These are phyloP conservation scores for Picochlorum sp. DNA, from an alignment of 139 green algal species.

Conservation along the genomic window DNA sequence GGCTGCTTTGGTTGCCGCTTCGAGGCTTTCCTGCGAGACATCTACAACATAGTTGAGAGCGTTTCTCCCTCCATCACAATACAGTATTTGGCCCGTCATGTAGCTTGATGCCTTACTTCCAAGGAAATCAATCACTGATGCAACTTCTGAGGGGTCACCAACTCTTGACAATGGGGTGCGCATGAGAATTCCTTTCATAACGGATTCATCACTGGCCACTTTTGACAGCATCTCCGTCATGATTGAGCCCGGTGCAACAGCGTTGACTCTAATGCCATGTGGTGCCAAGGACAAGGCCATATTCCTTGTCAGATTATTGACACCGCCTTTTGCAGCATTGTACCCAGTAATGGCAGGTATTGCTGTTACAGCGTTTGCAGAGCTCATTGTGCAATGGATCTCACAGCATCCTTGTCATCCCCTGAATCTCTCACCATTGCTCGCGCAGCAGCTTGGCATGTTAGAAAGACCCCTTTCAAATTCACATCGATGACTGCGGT, in stretches of 20 bases:
- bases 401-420: not conserved
- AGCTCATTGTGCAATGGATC: conserved; percentile 68
- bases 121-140: conserved; percentile 58
- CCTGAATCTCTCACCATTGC: conserved; percentile 56
- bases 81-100: conserved; percentile 70
- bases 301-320: conserved; percentile 73
- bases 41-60: conserved; percentile 72
- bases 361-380: conserved; percentile 70
- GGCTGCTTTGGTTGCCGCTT: not conserved
- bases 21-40: conserved; percentile 9
- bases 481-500: conserved; percentile 74
- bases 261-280: conserved; percentile 78
- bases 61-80: conserved; percentile 69
- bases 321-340: conserved; percentile 76
- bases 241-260: conserved; percentile 72
- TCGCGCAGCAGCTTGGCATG: conserved; percentile 45
- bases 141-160: conserved; percentile 66
- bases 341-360: conserved; percentile 59
- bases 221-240: conserved; percentile 67
- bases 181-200: conserved; percentile 32
- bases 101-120: conserved; percentile 58
- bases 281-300: conserved; percentile 70
- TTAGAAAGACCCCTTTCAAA: conserved; percentile 78
- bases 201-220: conserved; percentile 10
- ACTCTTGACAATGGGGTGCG: conserved; percentile 65